phyloP scores from a whole-genome alignment of 108 stramenopile genomes.

The Nannochloropsis gaditana region DNA sequence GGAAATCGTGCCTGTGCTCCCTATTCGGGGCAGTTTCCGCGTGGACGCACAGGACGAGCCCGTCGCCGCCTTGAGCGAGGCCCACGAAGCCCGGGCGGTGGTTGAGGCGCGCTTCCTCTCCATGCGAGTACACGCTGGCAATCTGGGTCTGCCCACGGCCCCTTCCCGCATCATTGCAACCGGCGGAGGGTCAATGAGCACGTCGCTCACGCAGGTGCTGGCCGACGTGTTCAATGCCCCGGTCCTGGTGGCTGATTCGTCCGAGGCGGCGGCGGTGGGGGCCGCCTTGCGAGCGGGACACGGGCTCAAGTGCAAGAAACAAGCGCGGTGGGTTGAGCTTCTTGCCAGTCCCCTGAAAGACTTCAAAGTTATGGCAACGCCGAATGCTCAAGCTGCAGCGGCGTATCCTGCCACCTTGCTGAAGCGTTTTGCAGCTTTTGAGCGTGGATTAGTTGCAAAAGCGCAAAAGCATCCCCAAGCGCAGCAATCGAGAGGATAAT shows the following conservation, averaged over 20 bases:
- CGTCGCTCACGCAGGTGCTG: slow-evolving; percentile 42
- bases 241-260: slow-evolving; percentile 29
- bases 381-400: not conserved
- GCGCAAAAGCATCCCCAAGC: too few species aligned
- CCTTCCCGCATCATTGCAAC: slow-evolving; percentile 40
- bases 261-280: slow-evolving; percentile 44
- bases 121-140: slow-evolving; percentile 39
- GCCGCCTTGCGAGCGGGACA: slow-evolving; percentile 44
- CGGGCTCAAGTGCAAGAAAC: slow-evolving; percentile 22
- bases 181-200: slow-evolving; percentile 40
- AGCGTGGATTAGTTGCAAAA: not conserved
- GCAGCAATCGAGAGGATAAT: too few species aligned
- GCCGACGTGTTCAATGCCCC: slow-evolving; percentile 38
- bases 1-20: slow-evolving; percentile 42
- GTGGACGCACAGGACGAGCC: slow-evolving; percentile 21
- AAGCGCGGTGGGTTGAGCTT: not conserved
- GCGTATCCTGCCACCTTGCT: not conserved
- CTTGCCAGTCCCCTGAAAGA: not conserved
- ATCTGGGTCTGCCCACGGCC: slow-evolving; percentile 33
- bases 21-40: not conserved
- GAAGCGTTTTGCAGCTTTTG: not conserved
- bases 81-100: slow-evolving; percentile 38
- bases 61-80: slow-evolving; percentile 20
- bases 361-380: not conserved
- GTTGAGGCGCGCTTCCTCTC: slow-evolving; percentile 50